Base-by-base conservation (phyloP, 208 protist species). In the Trypanosoma mega region DNA sequence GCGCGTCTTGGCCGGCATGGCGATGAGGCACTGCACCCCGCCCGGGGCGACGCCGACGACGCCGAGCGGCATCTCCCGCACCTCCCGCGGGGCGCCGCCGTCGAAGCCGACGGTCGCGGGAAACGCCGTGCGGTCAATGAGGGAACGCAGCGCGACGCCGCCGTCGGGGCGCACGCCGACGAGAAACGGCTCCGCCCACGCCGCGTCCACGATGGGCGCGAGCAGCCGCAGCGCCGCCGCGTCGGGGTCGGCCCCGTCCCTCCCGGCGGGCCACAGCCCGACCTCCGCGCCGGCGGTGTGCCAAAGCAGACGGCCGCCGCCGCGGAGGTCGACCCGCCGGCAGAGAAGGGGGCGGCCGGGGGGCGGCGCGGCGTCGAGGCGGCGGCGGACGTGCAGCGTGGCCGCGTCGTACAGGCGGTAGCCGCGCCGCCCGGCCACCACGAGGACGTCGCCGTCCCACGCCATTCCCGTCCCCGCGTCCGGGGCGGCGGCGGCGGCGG, bases 101-200 rank as follows among this genome's bases (percentile, higher is more conserved):
- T n/a, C n/a, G n/a, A n/a, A n/a, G n/a, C 37, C 18, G 12, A 46
- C 37, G 14, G 54, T 27, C 18, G 31, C 2, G 20, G 51, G 36
- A 48, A 59, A 36, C 18, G 55, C 56, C 30, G 60, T 50, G 2
- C 26, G 39, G 14, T 63, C 54, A 21, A 74, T 56, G 36, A 49
- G 59, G 16, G 61, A 62, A 11, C 49, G 49, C 30, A 56, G 30
- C 29, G 48, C 16, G 36, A 52, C 20, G 39, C 24, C n/a, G 27
- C 47, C 54, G 34, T 66, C 53, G 11, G 41, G 14, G 27, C 58
- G 49, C 23, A 51, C 33, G 23, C 61, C 61, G 23, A 68, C 0
- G 31, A 68, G 44, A 46, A 74, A 69, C 4, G 68, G 68, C 21
- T 44, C 29, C n/a, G 47, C 44, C 34, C 45, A 69, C 27, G 61